phyloP scores from a whole-genome alignment of 805 yeast genomes.

The Dipodascopsis uninucleata region DNA sequence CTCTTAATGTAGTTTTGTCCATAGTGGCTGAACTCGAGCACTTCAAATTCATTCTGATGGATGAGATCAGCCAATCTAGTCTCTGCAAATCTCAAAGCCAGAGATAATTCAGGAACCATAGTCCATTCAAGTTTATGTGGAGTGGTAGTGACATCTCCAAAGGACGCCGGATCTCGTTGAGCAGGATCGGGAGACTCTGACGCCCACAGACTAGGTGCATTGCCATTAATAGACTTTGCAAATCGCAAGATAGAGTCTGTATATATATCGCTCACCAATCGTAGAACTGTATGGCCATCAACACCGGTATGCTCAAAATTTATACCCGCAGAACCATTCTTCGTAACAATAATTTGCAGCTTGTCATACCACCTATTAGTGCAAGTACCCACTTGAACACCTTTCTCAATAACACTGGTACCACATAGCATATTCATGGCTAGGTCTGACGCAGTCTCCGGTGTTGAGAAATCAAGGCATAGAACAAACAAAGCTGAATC shows the following conservation, averaged over 20 bases:
- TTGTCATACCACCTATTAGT: slow-evolving; percentile 95
- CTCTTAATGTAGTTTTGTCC: slow-evolving; percentile 77
- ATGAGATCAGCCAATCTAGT: slow-evolving; percentile 83
- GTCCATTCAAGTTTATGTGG: slow-evolving; percentile 91
- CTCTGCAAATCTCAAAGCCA: slow-evolving; percentile 84
- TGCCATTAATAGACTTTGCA: slow-evolving; percentile 76
- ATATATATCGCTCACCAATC: slow-evolving; percentile 85
- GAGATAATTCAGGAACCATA: slow-evolving; percentile 68
- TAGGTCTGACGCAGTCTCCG: slow-evolving; percentile 54
- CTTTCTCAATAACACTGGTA: slow-evolving; percentile 68
- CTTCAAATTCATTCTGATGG: slow-evolving; percentile 82
- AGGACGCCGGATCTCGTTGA: slow-evolving; percentile 42
- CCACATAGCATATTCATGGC: slow-evolving; percentile 89
- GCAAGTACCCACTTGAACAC: slow-evolving; percentile 90
- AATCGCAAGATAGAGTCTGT: slow-evolving; percentile 85
- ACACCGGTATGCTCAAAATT: slow-evolving; percentile 90
- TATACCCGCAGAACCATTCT: slow-evolving; percentile 87
- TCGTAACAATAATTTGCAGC: slow-evolving; percentile 78
- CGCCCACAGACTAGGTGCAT: slow-evolving; percentile 70
- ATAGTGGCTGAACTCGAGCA: slow-evolving; percentile 59
- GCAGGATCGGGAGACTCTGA: slow-evolving; percentile 48
- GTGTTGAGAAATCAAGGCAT: slow-evolving; percentile 74
- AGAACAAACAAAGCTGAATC: slow-evolving; percentile 81
- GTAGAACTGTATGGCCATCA: slow-evolving; percentile 88
- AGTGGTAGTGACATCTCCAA: slow-evolving; percentile 50